These are phyloP conservation scores for Wallacemonas sp. DNA, from an alignment of 208 protist species.

Conservation along the genomic window DNA sequence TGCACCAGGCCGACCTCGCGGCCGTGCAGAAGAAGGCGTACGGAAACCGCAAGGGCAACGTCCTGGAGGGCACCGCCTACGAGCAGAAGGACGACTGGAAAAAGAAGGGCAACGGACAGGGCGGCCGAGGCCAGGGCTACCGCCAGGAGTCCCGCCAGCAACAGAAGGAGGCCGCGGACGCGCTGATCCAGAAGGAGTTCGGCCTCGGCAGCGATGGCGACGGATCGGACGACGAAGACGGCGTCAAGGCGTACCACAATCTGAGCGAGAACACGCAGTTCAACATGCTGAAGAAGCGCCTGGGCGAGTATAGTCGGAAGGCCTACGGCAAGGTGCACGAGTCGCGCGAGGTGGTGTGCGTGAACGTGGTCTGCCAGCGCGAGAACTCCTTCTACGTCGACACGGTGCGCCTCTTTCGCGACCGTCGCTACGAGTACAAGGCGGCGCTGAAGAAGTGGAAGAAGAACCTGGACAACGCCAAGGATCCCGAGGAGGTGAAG, in stretches of 20 bases:
- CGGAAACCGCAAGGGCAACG: conserved; percentile 90
- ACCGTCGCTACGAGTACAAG: conserved; percentile 99
- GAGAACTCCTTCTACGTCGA: conserved; percentile 99
- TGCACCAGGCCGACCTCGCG: conserved; percentile 86
- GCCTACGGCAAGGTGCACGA: conserved; percentile 98
- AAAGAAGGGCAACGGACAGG: conserved; percentile 25
- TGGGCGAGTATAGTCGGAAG: conserved; percentile 96
- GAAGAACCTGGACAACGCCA: conserved; percentile 87
- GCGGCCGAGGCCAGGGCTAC: conserved; percentile 55
- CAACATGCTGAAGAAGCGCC: conserved; percentile 93
- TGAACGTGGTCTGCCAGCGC: conserved; percentile 98
- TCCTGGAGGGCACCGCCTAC: conserved; percentile 87
- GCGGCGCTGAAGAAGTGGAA: conserved; percentile 96
- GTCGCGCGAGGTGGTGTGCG: conserved; percentile 86
- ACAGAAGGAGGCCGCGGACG: conserved; percentile 64
- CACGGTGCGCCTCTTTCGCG: conserved; percentile 98
- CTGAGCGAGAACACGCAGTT: conserved; percentile 92
- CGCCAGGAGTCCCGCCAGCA: conserved; percentile 63
- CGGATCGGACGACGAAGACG: conserved; percentile 46
- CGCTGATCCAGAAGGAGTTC: conserved; percentile 56
- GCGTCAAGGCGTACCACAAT: conserved; percentile 81
- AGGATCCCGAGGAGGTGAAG: conserved; percentile 84
- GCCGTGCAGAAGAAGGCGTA: conserved; percentile 92
- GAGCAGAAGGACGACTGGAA: conserved; percentile 72
- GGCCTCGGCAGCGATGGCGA: conserved; percentile 25